A percentile compares a stretch with the other conserved stretches of the same genome.
These are phyloP conservation scores for Candida takata DNA, from an alignment of 805 yeast genomes.

Conservation along the genomic window DNA sequence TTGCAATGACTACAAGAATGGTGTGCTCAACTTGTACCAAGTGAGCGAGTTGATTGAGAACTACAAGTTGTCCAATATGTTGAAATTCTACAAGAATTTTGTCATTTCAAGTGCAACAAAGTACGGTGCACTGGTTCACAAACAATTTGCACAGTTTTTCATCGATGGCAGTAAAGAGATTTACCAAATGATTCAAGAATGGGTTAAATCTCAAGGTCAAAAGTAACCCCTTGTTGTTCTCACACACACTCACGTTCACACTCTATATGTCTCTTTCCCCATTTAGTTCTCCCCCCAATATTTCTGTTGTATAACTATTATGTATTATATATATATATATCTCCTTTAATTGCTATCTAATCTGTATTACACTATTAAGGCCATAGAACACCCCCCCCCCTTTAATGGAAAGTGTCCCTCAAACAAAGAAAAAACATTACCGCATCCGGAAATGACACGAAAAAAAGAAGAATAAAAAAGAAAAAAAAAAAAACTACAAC, in stretches of 20 bases:
- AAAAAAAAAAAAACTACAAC: too few relatives aligned
- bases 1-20: slow-evolving; percentile 25
- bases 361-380: not conserved
- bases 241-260: too few relatives aligned
- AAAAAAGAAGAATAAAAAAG: too few relatives aligned
- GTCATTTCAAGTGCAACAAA: not conserved
- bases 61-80: slow-evolving; percentile 11
- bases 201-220: not conserved
- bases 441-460: too few relatives aligned
- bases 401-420: too few relatives aligned
- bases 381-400: too few relatives aligned
- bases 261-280: too few relatives aligned
- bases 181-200: not conserved
- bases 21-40: slow-evolving; percentile 19
- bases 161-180: slow-evolving; percentile 6
- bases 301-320: too few relatives aligned
- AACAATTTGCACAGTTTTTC: slow-evolving; percentile 12
- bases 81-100: not conserved
- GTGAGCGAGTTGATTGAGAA: slow-evolving; percentile 18
- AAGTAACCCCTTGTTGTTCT: too few relatives aligned
- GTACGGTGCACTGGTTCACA: slow-evolving; percentile 13
- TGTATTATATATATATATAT: not conserved
- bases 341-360: not conserved
- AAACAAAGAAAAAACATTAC: too few relatives aligned
- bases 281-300: too few relatives aligned